Percentiles rank a stretch among this genome's conserved stretches.
phyloP scores from a whole-genome alignment of 2,329 filamentous ascomycete species.

The Hypoxylon sp. region DNA sequence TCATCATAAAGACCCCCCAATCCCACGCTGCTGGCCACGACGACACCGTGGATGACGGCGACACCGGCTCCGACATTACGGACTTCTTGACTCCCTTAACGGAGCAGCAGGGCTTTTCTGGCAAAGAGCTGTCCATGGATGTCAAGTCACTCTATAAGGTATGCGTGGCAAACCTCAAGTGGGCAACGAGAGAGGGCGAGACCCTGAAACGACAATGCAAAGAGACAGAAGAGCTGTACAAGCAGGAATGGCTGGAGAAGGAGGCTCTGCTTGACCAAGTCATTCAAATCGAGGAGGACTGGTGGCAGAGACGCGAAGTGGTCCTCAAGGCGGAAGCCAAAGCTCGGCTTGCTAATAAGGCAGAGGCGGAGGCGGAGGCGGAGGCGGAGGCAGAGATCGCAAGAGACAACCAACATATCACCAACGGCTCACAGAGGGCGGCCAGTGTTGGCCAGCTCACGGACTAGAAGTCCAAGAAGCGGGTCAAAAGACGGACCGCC shows the following conservation, averaged over 20 bases:
- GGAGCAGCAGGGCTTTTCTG: constrained; percentile 72
- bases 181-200: constrained; percentile 77
- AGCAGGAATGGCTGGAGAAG: constrained; percentile 82
- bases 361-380: constrained; percentile 30
- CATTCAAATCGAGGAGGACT: constrained; percentile 74
- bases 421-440: constrained; percentile 13
- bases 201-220: constrained; percentile 74
- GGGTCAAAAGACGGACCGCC: background rate
- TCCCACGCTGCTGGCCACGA: constrained; percentile 68
- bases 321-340: constrained; percentile 58
- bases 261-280: constrained; percentile 82
- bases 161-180: constrained; percentile 77
- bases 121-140: constrained; percentile 72
- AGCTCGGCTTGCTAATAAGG: constrained; percentile 41
- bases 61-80: constrained; percentile 66
- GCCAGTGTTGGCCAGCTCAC: background rate
- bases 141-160: constrained; percentile 73
- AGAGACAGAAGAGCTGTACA: constrained; percentile 73
- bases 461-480: background rate
- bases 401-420: constrained; percentile 39
- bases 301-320: constrained; percentile 69
- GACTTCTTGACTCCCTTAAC: constrained; percentile 69
- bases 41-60: constrained; percentile 67
- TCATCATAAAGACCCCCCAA: constrained; percentile 72
- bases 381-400: constrained; percentile 24